These are phyloP conservation scores for Abrus pulchellus DNA, from an alignment of 306 rosid genomes.

Conservation along the genomic window DNA sequence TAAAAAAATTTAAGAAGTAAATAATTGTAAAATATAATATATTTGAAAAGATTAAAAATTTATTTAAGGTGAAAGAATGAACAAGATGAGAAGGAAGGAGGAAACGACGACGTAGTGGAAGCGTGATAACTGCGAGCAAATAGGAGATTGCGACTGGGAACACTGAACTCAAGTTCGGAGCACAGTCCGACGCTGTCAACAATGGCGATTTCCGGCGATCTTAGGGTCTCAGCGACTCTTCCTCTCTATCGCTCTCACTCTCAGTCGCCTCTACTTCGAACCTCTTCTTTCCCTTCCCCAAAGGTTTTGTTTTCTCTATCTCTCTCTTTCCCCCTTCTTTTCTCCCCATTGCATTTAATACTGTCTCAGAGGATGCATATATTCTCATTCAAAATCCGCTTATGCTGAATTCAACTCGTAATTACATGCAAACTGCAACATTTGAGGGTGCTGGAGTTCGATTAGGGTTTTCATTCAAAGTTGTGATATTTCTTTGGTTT, in stretches of 20 bases:
- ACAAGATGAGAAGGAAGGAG: not conserved
- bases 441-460: conserved; percentile 25
- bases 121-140: conserved; percentile 17
- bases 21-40: too few relatives aligned
- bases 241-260: conserved; percentile 64
- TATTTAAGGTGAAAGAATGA: not conserved
- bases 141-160: conserved; percentile 3
- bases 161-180: not conserved
- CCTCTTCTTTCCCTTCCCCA: conserved; percentile 58
- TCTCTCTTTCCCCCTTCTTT: not conserved
- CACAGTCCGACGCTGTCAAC: conserved; percentile 26
- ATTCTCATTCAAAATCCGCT: not conserved
- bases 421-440: conserved; percentile 8
- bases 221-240: conserved; percentile 77
- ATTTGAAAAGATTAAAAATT: too few relatives aligned
- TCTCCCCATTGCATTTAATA: not conserved
- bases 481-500: not conserved
- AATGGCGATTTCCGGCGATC: conserved; percentile 81
- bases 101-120: conserved; percentile 40
- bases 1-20: too few relatives aligned
- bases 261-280: conserved; percentile 51
- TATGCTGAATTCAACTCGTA: not conserved
- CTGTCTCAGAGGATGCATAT: not conserved
- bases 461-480: conserved; percentile 34
- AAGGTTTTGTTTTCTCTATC: conserved; percentile 62